Base-by-base conservation (phyloP, 2,329 filamentous ascomycete species). In the Lecanicillium sp. region DNA sequence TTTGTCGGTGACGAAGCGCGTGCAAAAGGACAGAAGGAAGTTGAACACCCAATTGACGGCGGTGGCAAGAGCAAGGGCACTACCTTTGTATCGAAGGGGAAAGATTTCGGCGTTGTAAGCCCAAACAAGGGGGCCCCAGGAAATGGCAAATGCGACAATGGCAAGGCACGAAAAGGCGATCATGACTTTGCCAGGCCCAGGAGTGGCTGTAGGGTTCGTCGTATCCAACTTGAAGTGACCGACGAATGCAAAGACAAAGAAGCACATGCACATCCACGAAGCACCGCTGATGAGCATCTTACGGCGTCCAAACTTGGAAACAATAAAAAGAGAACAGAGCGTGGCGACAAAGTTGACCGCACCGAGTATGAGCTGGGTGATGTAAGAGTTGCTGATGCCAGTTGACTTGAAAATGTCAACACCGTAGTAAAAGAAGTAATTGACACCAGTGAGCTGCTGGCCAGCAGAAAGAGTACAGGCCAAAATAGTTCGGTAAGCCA, bases 91-190 rank as follows among this genome's bases (percentile, higher is more conserved):
- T 6, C 75, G 66, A 3, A 68, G 62, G 5, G 78, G 78, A 52
- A 80, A 83, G 43, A 82, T 68, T 55, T 83, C 78, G 2, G 75
- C 75, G 9, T 77, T 71, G 11, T 79, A 69, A 9, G 71, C 70
- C 80, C 80, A 85, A 16, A 83, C 70, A 7, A 83, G 72, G 1
- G 80, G 80, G 16, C 79, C 80, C 80, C 80, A 84, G 11, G 77
- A 82, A 44, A 71, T 75, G n/a, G 78, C 78, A 45, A 80, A 83
- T 3, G 71, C 77, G 14, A 68, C 74, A 41, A 83, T 83, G 53
- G 81, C 81, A 29, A 85, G 64, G 50, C 79, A 83, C 0, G 80
- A 79, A 55, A 83, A 83, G 38, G 79, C 69, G 32, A 85, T 80
- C 48, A 84, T 73, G 29, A 71, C 71, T 4, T 71, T 65, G 16